phyloP scores from a whole-genome alignment of 352 stramenopile genomes.

The Aphanomyces cochlioides region DNA sequence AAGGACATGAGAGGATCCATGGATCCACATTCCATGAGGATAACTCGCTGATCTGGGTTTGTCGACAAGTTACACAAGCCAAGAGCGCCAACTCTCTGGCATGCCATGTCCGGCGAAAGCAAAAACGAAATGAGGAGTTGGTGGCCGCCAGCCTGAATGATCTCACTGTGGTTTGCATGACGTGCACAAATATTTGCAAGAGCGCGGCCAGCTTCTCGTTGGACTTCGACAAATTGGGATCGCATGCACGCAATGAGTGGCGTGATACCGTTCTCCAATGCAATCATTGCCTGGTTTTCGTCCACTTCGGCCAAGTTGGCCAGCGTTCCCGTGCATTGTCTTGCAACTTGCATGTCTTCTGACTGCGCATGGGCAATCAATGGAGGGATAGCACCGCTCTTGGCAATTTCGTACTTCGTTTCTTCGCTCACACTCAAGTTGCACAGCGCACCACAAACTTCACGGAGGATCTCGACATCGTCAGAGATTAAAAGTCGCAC shows the following conservation, averaged over 20 bases:
- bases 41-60: conserved; percentile 81
- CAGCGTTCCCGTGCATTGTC: conserved; percentile 88
- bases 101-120: conserved; percentile 91
- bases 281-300: conserved; percentile 95
- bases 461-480: conserved; percentile 91
- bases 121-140: conserved; percentile 95
- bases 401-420: conserved; percentile 97
- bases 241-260: conserved; percentile 93
- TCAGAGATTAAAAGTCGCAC: conserved; percentile 84
- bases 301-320: conserved; percentile 94
- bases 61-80: conserved; percentile 95
- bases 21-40: conserved; percentile 90
- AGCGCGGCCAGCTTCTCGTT: conserved; percentile 86
- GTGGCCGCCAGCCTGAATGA: conserved; percentile 90
- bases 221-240: conserved; percentile 93
- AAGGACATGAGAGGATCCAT: conserved; percentile 95
- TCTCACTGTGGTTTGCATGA: conserved; percentile 84
- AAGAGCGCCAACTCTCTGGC: conserved; percentile 89
- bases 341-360: conserved; percentile 90
- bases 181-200: conserved; percentile 92
- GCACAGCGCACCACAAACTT: conserved; percentile 91
- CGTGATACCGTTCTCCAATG: conserved; percentile 85
- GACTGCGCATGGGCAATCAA: conserved; percentile 90
- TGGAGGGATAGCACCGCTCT: conserved; percentile 86
- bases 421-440: conserved; percentile 95